Evolutionary conservation across 139 green algal genomes (phyloP).

Genomic region (Haematococcus sp.): DNA sequence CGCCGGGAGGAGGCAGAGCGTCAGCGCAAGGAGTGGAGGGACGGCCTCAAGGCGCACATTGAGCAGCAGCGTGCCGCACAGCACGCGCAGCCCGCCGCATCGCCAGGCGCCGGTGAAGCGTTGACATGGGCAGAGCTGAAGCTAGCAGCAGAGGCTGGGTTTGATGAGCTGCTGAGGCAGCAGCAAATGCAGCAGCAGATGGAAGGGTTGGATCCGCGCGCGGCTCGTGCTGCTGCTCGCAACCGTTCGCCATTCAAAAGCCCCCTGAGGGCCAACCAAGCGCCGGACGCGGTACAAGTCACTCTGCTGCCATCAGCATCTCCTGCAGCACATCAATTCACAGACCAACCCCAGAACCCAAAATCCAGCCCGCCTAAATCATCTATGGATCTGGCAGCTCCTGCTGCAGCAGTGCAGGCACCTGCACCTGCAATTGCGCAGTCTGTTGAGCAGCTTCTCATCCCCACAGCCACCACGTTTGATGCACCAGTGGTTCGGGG

Average conservation of each 20-base stretch:
- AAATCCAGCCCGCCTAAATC: background rate
- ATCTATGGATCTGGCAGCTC: too few species aligned
- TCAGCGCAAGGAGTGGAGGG: slow-evolving; percentile 39
- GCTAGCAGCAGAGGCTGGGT: slow-evolving; percentile 52
- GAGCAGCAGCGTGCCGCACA: slow-evolving; percentile 31
- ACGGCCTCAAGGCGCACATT: slow-evolving; percentile 49
- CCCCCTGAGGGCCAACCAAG: slow-evolving; percentile 10
- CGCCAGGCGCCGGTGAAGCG: slow-evolving; percentile 7
- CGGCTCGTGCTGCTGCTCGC: background rate
- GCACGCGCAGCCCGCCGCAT: background rate
- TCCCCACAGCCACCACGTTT: background rate
- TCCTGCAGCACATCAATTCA: background rate
- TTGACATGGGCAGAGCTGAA: slow-evolving; percentile 59
- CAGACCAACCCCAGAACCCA: background rate
- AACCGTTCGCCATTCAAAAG: slow-evolving; percentile 17
- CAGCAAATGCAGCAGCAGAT: slow-evolving; percentile 28
- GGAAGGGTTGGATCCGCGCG: background rate
- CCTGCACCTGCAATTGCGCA: background rate
- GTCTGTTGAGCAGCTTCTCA: background rate
- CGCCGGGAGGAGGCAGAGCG: slow-evolving; percentile 17
- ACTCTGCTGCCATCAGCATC: slow-evolving; percentile 24
- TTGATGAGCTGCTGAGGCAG: slow-evolving; percentile 55
- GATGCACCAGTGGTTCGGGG: too few species aligned
- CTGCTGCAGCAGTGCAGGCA: background rate
- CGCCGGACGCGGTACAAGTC: slow-evolving; percentile 33